Percentiles rank a stretch among this genome's conserved stretches.
These are phyloP conservation scores for Mortierella sp. DNA, from an alignment of 371 early-diverging fungal genomes.

Conservation along the genomic window DNA sequence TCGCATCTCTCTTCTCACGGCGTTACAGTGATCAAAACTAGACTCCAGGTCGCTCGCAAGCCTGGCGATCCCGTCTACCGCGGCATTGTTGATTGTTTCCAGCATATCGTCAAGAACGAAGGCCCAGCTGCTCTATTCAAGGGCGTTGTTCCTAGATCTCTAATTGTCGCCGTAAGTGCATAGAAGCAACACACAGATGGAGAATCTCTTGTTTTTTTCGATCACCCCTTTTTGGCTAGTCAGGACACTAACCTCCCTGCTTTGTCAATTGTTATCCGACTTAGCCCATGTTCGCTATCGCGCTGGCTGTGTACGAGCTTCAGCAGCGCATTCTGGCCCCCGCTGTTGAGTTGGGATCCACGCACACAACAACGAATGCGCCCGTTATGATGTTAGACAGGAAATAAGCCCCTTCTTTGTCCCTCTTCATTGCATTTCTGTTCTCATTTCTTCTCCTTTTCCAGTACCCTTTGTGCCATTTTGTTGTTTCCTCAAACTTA, in stretches of 20 bases:
- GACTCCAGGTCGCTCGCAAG: constrained; percentile 94
- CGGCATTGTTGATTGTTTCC: constrained; percentile 90
- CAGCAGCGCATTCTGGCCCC: constrained; percentile 61
- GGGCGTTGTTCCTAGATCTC: constrained; percentile 74
- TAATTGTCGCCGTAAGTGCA: constrained; percentile 56
- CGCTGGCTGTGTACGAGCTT: constrained; percentile 79
- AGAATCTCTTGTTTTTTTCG: background rate
- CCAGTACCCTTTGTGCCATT: background rate
- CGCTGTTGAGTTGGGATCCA: constrained; percentile 25
- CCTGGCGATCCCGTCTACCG: constrained; percentile 91
- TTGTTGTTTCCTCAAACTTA: background rate
- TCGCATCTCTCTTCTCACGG: background rate
- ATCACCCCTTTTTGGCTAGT: background rate
- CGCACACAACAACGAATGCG: constrained; percentile 23
- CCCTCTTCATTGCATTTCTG: background rate
- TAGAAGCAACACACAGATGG: background rate
- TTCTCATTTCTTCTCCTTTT: background rate
- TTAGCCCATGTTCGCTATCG: constrained; percentile 84
- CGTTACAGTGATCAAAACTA: constrained; percentile 92
- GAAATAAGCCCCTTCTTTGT: constrained; percentile 16
- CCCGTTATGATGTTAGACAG: constrained; percentile 37
- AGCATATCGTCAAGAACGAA: constrained; percentile 93
- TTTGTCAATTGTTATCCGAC: background rate
- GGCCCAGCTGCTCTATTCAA: constrained; percentile 97
- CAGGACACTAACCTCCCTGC: background rate